Percentiles rank a stretch among this genome's conserved stretches.
phyloP scores from a whole-genome alignment of 2,329 filamentous ascomycete genomes.

The Emergomyces orientalis region DNA sequence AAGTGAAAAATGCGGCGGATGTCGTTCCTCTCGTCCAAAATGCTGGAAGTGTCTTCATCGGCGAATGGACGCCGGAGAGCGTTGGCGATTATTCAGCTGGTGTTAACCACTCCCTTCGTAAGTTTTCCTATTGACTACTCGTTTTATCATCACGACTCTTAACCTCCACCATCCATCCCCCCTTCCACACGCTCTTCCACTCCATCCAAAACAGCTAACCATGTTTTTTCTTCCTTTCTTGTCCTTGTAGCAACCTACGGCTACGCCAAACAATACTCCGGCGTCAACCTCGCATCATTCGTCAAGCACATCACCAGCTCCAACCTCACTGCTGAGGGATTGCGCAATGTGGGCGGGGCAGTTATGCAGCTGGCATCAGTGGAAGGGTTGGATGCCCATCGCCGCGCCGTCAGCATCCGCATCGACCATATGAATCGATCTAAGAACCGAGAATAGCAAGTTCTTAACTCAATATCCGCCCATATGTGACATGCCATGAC shows the following conservation, averaged over 20 bases:
- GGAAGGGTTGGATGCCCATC: conserved; percentile 89
- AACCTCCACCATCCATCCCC: background rate
- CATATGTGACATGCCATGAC: background rate
- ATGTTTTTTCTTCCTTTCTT: conserved; percentile 1
- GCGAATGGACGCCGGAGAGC: conserved; percentile 92
- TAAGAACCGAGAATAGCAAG: background rate
- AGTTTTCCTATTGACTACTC: conserved; percentile 35
- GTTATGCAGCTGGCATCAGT: conserved; percentile 95
- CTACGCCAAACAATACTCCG: conserved; percentile 96
- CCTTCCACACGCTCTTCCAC: background rate
- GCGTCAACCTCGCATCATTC: conserved; percentile 91
- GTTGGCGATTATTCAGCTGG: conserved; percentile 97
- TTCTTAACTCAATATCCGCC: background rate
- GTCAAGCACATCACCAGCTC: conserved; percentile 97
- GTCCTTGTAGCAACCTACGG: conserved; percentile 71
- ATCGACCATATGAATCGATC: conserved; percentile 12
- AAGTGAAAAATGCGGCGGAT: conserved; percentile 66
- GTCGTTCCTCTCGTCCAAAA: conserved; percentile 76
- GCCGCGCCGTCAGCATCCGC: conserved; percentile 59
- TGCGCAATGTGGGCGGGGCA: conserved; percentile 74
- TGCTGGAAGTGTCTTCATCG: conserved; percentile 91
- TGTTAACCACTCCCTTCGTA: conserved; percentile 95
- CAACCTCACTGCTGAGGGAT: conserved; percentile 73
- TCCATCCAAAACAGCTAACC: conserved; percentile 16
- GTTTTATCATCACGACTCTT: background rate